Evolutionary conservation across 768 basidiomycete species (phyloP), one percentile per base, ranked within the genome.

Genomic region (Lyophyllum decastes): DNA sequence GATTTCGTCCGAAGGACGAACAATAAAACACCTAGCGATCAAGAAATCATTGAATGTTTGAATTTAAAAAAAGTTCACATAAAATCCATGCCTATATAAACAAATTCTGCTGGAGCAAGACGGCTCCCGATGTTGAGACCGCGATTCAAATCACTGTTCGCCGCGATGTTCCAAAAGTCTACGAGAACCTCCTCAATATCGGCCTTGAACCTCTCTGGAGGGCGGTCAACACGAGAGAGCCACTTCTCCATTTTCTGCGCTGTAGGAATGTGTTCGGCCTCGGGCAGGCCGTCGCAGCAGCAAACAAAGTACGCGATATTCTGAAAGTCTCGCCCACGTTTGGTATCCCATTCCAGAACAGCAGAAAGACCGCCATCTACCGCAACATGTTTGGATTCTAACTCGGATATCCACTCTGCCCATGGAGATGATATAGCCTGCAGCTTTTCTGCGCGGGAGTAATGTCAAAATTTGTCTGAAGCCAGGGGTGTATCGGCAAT

Each of bases 261-360:
- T 3, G 82, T 84, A 0, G 87, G 85, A 0, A 81, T 67, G 14
- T 73, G 74, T 43, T 78, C 75, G n/a, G 76, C 74, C 35, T 69
- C 72, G n/a, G 79, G 79, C 3, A 85, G 67, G 4, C 76, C 72
- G 58, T 86, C 82, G 61, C 87, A 89, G 64, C 85, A 89, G 64
- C 78, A 90, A 4, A 89, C 80, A 64, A 92, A 72, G 49, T 85
- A 83, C 0, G 89, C 88, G 33, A 94, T 73, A 58, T 84, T 83
- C 63, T 90, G 88, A 72, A 90, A 94, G 66, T 89, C 85, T 27
- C 86, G 82, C n/a, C 85, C 90, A 22, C 90, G 85, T 58, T 74
- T 83, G 22, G 78, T 82, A 50, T 90, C 86, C 79, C 87, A 88
- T 45, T 81, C 70, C 47, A 94, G 75, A 40, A 77, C 72, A 30